These are phyloP conservation scores for Cornus suecica DNA, from an alignment of 148 eudicot genomes.

Conservation along the genomic window DNA sequence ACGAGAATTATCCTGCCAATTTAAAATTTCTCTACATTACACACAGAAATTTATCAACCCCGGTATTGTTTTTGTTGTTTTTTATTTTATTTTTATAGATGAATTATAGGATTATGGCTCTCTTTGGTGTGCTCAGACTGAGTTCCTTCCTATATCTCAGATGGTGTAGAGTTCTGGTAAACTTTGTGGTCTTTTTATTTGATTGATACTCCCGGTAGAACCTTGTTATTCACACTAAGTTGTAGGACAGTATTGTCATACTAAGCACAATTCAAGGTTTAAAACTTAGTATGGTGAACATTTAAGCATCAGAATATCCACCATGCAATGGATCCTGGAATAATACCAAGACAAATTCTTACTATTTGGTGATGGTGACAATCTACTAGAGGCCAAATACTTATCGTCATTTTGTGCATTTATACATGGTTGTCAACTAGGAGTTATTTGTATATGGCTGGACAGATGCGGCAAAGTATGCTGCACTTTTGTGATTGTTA, in stretches of 20 bases:
- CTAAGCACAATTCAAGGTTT: not conserved
- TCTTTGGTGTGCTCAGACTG: not conserved
- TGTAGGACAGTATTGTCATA: not conserved
- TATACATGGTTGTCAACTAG: not conserved
- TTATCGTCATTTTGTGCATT: not conserved
- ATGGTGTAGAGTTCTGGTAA: not conserved
- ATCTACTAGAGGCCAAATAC: not conserved
- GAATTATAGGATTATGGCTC: not conserved
- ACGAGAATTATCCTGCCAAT: conserved; percentile 2
- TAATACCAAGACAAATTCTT: not conserved
- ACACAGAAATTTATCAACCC: not conserved
- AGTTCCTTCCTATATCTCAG: not conserved
- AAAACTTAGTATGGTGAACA: not conserved
- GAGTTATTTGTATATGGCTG: not conserved
- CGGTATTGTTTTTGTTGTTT: not conserved
- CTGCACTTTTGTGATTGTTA: not conserved
- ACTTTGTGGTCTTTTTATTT: not conserved
- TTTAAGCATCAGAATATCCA: not conserved
- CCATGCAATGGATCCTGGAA: not conserved
- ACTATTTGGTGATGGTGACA: conserved; percentile 1
- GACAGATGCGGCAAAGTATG: not conserved
- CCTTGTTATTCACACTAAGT: not conserved
- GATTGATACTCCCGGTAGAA: not conserved
- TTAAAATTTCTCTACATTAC: not conserved
- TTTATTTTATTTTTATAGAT: no score